Evolutionary conservation across 2,329 filamentous ascomycete genomes (phyloP).

Genomic region (Albifimbria verrucaria): DNA sequence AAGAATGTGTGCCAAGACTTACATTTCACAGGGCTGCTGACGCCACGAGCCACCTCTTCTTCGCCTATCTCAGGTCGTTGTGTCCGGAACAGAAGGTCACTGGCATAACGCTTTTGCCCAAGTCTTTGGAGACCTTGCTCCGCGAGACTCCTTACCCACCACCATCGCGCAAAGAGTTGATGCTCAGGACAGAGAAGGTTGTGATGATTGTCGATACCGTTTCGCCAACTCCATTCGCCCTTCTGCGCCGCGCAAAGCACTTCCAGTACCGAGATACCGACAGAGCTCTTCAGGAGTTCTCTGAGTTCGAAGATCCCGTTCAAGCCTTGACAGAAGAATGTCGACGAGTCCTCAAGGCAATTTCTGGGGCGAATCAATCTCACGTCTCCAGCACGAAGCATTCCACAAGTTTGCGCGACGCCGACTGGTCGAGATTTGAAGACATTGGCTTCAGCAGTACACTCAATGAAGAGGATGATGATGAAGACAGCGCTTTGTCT

Average conservation of each 20-base stretch:
- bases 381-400: conserved; percentile 67
- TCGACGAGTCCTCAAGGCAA: conserved; percentile 80
- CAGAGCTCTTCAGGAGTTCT: conserved; percentile 76
- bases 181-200: conserved; percentile 79
- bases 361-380: conserved; percentile 86
- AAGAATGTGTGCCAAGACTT: neutral
- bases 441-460: conserved; percentile 85
- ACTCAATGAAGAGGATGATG: conserved; percentile 67
- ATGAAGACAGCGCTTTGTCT: conserved; percentile 49
- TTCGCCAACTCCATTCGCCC: conserved; percentile 88
- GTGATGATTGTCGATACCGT: conserved; percentile 96
- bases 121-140: conserved; percentile 85
- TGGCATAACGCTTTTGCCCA: conserved; percentile 81
- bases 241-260: conserved; percentile 86
- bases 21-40: conserved; percentile 69
- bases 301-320: conserved; percentile 85
- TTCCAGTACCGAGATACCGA: conserved; percentile 95
- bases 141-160: conserved; percentile 95
- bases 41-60: conserved; percentile 95
- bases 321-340: conserved; percentile 90
- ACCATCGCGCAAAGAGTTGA: conserved; percentile 70
- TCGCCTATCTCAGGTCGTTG: conserved; percentile 89
- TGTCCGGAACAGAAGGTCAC: conserved; percentile 75
- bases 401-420: conserved; percentile 72
- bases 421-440: conserved; percentile 95